Evolutionary conservation across 2,329 filamentous ascomycete species (phyloP).

Genomic region (Microdochium nivale): DNA sequence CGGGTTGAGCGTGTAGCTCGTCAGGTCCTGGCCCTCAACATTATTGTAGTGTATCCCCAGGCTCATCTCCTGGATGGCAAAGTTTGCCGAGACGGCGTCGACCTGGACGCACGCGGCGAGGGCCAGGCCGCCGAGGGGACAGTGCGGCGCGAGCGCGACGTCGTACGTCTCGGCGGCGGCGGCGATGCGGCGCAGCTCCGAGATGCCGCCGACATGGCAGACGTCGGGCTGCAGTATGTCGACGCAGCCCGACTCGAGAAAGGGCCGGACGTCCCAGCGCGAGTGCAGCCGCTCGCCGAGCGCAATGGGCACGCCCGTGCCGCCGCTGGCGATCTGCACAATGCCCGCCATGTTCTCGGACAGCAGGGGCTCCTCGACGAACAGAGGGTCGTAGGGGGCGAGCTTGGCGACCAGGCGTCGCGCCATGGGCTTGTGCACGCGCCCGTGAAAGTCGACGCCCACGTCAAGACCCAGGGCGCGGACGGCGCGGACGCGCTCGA

Average conservation of each 20-base stretch:
- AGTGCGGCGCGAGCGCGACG: conserved; percentile 65
- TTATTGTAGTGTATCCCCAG: conserved; percentile 71
- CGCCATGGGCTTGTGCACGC: conserved; percentile 72
- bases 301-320: conserved; percentile 52
- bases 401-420: conserved; percentile 63
- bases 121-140: conserved; percentile 64
- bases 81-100: conserved; percentile 51
- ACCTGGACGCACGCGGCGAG: conserved; percentile 65
- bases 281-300: conserved; percentile 65
- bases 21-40: conserved; percentile 53
- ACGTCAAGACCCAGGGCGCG: conserved; percentile 63
- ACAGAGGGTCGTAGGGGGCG: conserved; percentile 61
- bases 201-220: conserved; percentile 63
- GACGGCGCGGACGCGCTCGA: conserved; percentile 60
- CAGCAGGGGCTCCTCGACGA: conserved; percentile 66
- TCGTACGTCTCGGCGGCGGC: conserved; percentile 67
- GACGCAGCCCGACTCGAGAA: conserved; percentile 58
- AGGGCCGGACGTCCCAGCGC: conserved; percentile 66
- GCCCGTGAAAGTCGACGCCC: conserved; percentile 70
- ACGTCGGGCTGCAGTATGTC: conserved; percentile 70
- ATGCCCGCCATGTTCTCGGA: conserved; percentile 61
- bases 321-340: conserved; percentile 36
- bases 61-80: conserved; percentile 71
- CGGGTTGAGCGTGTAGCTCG: conserved; percentile 56
- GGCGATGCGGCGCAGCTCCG: conserved; percentile 61